Base-by-base conservation (phyloP, 2,329 filamentous ascomycete genomes). In the Emmonsia crescens region DNA sequence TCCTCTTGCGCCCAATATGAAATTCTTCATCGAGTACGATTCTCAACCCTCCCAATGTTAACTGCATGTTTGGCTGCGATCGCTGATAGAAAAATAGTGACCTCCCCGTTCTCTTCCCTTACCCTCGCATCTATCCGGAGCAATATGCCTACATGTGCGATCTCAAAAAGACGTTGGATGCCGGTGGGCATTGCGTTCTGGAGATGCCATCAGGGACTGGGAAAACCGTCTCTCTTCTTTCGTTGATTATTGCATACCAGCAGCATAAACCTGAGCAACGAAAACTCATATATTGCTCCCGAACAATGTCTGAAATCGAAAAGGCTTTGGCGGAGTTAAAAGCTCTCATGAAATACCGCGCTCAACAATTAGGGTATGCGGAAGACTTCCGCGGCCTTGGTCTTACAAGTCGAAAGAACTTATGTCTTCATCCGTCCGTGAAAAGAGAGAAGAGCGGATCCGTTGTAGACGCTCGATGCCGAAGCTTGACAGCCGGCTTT, bases 291-390 rank as follows among this genome's bases (percentile, higher is more conserved):
- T 99, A 99, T 77, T 99, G 94, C 80, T 99, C 94, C 65, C 91
- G 94, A 78, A 99, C 94, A 61, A 99, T 99, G 92, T 99, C 94
- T 44, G 94, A 99, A 78, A 99, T 99, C 70, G 94, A 99, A 74
- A 99, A 99, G 77, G 94, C 95, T 0, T 77, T 99, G 59, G 89
- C 90, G 10, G 94, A 99, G 75, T 75, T 99, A 68, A 91, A 94
- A 73, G 87, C 86, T 29, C 77, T 99, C 60, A 99, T 99, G 92
- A 95, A 95, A 72, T 97, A 96, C 71, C 88, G 94, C 19, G 80
- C 90, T 5, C 84, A 96, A 65, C 85, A 96, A 74, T 83, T 99
- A n/a, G 94, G 94, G 0, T 82, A 88, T 63, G 88, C 88, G 65
- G 94, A 99, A 75, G 93, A 99, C 21, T 99, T 99, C 68, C 84